Conservation (phyloP, 1,284 basidiomycete species). For the Marasmius sp. region DNA sequence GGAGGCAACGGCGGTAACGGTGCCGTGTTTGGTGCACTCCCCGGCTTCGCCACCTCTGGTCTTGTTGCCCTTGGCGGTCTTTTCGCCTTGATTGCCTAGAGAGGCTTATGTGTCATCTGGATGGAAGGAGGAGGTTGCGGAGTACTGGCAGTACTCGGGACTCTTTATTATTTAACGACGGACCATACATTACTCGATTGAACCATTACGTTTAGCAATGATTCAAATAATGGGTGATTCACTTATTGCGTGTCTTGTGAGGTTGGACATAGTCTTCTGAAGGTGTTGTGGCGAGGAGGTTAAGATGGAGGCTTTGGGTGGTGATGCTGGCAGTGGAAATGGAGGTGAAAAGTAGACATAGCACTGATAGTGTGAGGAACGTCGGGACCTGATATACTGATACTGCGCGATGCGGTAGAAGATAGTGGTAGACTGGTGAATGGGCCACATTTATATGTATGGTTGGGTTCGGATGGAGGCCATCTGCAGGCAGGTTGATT, state of each 20-base stretch:
- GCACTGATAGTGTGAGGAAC: too few species aligned
- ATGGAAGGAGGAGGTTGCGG: not conserved
- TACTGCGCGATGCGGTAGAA: too few species aligned
- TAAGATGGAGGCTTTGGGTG: too few species aligned
- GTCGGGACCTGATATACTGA: too few species aligned
- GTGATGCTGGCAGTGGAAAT: too few species aligned
- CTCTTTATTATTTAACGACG: not conserved
- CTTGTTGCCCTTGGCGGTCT: conserved; percentile 22
- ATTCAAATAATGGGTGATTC: not conserved
- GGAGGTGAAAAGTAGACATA: too few species aligned
- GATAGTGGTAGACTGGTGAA: too few species aligned
- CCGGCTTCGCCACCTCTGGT: conserved; percentile 14
- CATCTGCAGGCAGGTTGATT: too few species aligned
- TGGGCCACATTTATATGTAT: too few species aligned
- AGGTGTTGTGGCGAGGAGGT: too few species aligned
- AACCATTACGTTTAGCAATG: not conserved
- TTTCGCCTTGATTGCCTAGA: conserved; percentile 7
- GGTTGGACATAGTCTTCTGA: not conserved
- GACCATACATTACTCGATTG: not conserved
- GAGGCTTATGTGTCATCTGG: not conserved
- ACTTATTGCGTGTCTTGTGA: not conserved
- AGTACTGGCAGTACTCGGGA: not conserved
- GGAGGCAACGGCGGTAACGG: conserved; percentile 17
- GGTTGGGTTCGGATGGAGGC: too few species aligned
- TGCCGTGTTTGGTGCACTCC: conserved; percentile 15